Base-by-base conservation (phyloP, 352 stramenopile species). In the Peronospora farinosa region DNA sequence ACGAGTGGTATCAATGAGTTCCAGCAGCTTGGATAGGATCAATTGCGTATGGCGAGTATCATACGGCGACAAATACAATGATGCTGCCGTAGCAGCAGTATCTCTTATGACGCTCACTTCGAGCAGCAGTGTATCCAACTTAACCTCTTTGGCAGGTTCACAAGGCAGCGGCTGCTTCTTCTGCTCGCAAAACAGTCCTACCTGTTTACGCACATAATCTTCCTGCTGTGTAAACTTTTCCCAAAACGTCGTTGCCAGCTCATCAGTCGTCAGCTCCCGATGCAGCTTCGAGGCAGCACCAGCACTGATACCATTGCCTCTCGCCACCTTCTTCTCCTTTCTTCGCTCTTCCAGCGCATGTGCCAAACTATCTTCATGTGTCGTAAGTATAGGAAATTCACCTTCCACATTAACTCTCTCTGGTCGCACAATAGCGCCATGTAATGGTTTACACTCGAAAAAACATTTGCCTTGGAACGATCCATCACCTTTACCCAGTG, bases 51-150 rank as follows among this genome's bases (percentile, higher is more conserved):
- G 78, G 10, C 84, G 81, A 42, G 84, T 83, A 48, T 95, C 85
- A 42, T 95, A 95, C 32, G 79, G 75, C n/a, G 84, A 88, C 33
- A 95, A 55, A 53, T 77, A 91, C 19, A 95, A 50, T 30, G 83
- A 87, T 7, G 81, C 74, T n/a, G 72, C 79, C 0, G 67, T 75
- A 1, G 79, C 77, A 2, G 73, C 63, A 6, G 74, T 57, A 35
- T 91, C 71, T 12, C 73, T 60, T 73, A 91, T 81, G 19, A 37
- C 60, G 38, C 81, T 65, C 16, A 87, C 64, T 11, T 58, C 21
- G 9, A 74, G 41, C 40, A 86, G 59, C 16, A 86, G 54, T 0
- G 68, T 62, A 37, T 91, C 73, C 31, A 88, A 51, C 28, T 72
- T 61, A 12, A 79, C 52, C 35, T 70, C 67, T 21, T 81, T 63